Percentiles rank a stretch among this genome's conserved stretches.
phyloP scores from a whole-genome alignment of 495 filamentous ascomycete species.

The Penicillium cataractarum region DNA sequence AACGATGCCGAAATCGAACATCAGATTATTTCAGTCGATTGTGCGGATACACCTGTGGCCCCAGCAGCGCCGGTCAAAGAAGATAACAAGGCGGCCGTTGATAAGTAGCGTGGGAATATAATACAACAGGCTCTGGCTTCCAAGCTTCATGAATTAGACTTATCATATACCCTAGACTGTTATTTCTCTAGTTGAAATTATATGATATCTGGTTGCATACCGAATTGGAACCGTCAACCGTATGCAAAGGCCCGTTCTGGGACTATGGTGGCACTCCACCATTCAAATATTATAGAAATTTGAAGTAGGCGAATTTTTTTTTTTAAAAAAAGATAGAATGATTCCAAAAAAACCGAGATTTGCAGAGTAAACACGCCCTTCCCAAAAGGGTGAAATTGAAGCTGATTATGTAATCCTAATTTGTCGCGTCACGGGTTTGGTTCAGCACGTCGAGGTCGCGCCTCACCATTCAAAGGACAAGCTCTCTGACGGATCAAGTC shows the following conservation, averaged over 20 bases:
- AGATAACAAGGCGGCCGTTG: not conserved
- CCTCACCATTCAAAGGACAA: not conserved
- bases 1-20: constrained; percentile 13
- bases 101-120: not conserved
- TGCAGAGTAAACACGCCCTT: not conserved
- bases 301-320: too few species aligned
- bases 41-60: constrained; percentile 22
- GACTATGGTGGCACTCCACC: too few species aligned
- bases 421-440: not conserved
- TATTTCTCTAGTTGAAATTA: too few species aligned
- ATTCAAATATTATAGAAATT: too few species aligned
- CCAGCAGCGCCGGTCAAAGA: not conserved
- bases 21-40: constrained; percentile 27
- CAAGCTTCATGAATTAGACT: too few species aligned
- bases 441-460: not conserved
- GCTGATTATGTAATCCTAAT: constrained; percentile 2
- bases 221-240: too few species aligned
- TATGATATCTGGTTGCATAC: too few species aligned
- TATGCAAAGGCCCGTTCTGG: too few species aligned
- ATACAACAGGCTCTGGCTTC: too few species aligned
- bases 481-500: not conserved
- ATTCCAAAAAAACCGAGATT: too few species aligned
- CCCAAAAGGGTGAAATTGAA: not conserved
- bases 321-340: too few species aligned
- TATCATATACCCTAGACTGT: too few species aligned